These are phyloP conservation scores for Endocalyx cinctus DNA, from an alignment of 2,329 filamentous ascomycete species.

Conservation along the genomic window DNA sequence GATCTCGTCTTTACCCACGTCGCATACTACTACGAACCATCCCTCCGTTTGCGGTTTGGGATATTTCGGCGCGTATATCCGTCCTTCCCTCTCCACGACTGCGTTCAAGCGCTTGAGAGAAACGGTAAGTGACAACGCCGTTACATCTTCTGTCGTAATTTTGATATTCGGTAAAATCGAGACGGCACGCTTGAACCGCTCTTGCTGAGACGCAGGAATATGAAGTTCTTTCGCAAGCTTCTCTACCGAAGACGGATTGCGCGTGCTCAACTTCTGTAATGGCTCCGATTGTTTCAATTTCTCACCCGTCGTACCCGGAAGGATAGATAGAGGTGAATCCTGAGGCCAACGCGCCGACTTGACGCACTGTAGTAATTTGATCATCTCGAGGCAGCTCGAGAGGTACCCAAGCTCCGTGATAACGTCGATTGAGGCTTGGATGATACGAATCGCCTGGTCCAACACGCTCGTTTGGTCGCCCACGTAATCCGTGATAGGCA, in stretches of 20 bases:
- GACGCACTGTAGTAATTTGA: constrained; percentile 81
- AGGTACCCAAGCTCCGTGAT: constrained; percentile 83
- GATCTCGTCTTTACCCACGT: constrained; percentile 66
- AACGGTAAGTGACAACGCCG: constrained; percentile 59
- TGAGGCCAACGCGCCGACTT: constrained; percentile 90
- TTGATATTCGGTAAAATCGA: constrained; percentile 65
- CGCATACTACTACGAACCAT: constrained; percentile 79
- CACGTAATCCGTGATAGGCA: constrained; percentile 95
- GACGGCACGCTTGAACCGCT: constrained; percentile 53
- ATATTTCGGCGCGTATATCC: constrained; percentile 83
- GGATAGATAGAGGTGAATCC: constrained; percentile 72
- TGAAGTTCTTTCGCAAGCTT: constrained; percentile 47
- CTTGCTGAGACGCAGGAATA: constrained; percentile 40
- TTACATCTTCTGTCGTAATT: constrained; percentile 57
- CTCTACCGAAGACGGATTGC: constrained; percentile 16
- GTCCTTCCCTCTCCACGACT: constrained; percentile 59
- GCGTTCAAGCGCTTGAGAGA: constrained; percentile 63
- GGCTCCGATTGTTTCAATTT: constrained; percentile 31
- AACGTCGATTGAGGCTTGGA: constrained; percentile 92
- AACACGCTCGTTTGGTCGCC: constrained; percentile 87
- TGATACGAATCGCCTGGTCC: constrained; percentile 94
- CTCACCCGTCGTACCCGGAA: constrained; percentile 63
- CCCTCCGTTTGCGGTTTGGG: constrained; percentile 94
- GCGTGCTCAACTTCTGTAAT: constrained; percentile 35
- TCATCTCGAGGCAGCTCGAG: constrained; percentile 74